A percentile compares a stretch with the other conserved stretches of the same genome.
phyloP scores from a whole-genome alignment of 2,329 filamentous ascomycete species.

The Fusarium sp. region DNA sequence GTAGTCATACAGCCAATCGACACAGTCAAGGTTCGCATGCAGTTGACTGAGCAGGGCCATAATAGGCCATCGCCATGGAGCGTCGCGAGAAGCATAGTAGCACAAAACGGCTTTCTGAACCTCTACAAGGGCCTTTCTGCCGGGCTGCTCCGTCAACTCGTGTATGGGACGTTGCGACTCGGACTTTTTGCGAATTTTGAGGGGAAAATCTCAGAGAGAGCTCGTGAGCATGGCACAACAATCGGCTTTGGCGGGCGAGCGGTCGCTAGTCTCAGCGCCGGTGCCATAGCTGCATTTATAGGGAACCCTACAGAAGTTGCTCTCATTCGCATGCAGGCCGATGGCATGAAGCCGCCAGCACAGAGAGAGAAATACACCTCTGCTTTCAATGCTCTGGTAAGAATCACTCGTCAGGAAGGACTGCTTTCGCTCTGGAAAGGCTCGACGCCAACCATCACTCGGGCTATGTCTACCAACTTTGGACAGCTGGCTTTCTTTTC shows the following conservation, averaged over 20 bases:
- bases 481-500: constrained; percentile 3
- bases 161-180: neutral
- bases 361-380: neutral
- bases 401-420: neutral
- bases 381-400: neutral
- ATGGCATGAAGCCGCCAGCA: neutral
- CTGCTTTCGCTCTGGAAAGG: neutral
- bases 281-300: neutral
- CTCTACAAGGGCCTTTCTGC: neutral
- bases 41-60: neutral
- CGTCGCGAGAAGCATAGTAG: neutral
- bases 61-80: neutral
- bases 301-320: constrained; percentile 1
- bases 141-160: neutral
- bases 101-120: neutral
- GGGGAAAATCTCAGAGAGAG: neutral
- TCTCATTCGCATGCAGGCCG: constrained; percentile 1
- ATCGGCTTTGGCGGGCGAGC: neutral
- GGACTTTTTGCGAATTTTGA: neutral
- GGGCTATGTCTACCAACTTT: constrained; percentile 1
- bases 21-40: neutral
- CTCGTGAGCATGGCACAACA: neutral
- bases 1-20: neutral
- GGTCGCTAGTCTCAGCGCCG: neutral
- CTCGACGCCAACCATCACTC: neutral